Percentiles rank a stretch among this genome's conserved stretches.
Evolutionary conservation across 345 rosid species (phyloP).

Genomic region (Rhodomyrtus tomentosa): DNA sequence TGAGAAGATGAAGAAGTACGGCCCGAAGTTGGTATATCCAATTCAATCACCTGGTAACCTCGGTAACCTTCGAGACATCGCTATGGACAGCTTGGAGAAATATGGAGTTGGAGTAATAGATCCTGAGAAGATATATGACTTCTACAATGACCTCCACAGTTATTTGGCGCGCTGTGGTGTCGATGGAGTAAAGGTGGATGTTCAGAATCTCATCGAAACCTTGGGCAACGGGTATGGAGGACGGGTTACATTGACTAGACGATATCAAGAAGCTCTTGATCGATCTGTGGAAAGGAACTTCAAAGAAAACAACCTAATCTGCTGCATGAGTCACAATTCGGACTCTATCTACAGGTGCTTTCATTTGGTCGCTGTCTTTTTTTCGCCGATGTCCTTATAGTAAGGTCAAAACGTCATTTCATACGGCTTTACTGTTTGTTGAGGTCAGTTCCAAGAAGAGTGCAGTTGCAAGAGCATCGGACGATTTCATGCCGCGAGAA

Average conservation of each 20-base stretch:
- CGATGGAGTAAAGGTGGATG: slow-evolving; percentile 53
- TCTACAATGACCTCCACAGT: slow-evolving; percentile 40
- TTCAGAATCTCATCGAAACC: slow-evolving; percentile 42
- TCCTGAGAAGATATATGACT: slow-evolving; percentile 21
- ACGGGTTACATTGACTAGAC: slow-evolving; percentile 37
- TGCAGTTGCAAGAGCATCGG: slow-evolving; percentile 53
- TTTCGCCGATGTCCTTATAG: not conserved
- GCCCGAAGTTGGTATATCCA: slow-evolving; percentile 35
- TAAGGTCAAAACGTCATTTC: not conserved
- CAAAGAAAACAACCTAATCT: slow-evolving; percentile 35
- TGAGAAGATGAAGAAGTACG: slow-evolving; percentile 37
- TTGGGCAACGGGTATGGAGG: slow-evolving; percentile 50
- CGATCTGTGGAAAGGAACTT: slow-evolving; percentile 39
- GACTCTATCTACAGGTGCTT: slow-evolving; percentile 51
- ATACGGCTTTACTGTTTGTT: not conserved
- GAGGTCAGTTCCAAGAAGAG: slow-evolving; percentile 34
- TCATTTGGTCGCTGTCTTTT: not conserved
- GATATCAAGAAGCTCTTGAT: slow-evolving; percentile 49
- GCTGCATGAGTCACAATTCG: slow-evolving; percentile 53
- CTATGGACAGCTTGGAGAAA: slow-evolving; percentile 32
- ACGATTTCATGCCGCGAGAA: slow-evolving; percentile 60
- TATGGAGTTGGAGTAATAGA: slow-evolving; percentile 36
- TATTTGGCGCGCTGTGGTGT: slow-evolving; percentile 26
- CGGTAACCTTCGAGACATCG: slow-evolving; percentile 23
- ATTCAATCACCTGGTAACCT: slow-evolving; percentile 37